These are phyloP conservation scores for Globisporangium barbulae DNA, from an alignment of 352 stramenopile genomes.

Conservation along the genomic window DNA sequence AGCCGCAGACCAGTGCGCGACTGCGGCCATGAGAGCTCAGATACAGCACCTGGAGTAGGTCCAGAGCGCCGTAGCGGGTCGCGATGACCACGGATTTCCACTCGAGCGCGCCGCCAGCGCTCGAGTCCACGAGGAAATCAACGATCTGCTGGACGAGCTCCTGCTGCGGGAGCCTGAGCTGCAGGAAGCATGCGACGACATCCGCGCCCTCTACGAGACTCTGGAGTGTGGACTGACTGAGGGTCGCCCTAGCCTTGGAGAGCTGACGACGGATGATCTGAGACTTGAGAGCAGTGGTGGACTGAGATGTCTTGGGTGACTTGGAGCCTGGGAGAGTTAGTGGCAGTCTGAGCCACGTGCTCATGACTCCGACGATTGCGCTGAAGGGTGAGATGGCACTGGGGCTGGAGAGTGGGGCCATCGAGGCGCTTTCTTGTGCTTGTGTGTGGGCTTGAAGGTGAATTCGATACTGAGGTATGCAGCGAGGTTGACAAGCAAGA, in stretches of 20 bases:
- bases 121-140: constrained; percentile 1
- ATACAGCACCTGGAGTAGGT: neutral
- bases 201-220: neutral
- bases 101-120: neutral
- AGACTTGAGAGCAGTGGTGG: neutral
- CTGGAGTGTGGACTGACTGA: neutral
- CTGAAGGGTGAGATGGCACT: neutral
- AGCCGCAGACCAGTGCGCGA: neutral
- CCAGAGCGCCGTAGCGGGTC: neutral
- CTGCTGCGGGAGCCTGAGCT: neutral
- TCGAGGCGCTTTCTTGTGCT: neutral
- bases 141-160: constrained; percentile 3
- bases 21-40: neutral
- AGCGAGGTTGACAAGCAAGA: too few relatives aligned
- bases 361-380: neutral
- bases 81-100: constrained; percentile 2
- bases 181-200: neutral
- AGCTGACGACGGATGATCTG: neutral
- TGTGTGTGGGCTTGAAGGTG: neutral
- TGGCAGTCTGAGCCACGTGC: neutral
- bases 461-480: neutral
- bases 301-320: neutral
- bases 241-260: neutral
- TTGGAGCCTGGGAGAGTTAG: neutral
- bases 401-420: neutral